Evolutionary conservation across 768 basidiomycete species (phyloP), one percentile per base, ranked within the genome.

Genomic region (Phanerochaete carnosa): DNA sequence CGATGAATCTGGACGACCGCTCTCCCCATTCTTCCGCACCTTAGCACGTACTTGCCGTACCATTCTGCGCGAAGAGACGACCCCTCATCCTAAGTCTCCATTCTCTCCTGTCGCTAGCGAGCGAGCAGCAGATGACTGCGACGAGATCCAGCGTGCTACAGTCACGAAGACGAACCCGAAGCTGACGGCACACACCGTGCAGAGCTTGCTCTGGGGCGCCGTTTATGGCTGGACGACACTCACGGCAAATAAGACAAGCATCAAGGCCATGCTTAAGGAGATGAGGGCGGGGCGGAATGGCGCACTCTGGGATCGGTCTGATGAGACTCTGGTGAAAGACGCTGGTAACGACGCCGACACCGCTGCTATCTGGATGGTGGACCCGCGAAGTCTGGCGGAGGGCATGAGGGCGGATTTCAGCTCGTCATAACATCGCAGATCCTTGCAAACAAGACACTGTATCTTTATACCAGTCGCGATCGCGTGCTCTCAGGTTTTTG

Each of bases 231-330:
- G 90, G 89, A 95, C 94, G 62, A 92, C 90, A n/a, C 75, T 95
- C 51, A 95, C 93, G 3, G 92, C 92, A 9, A 95, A 96, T 65
- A 79, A 84, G 64, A 80, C 87, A 30, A 92, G 92, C 64, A 84
- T 94, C 26, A 86, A 81, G 67, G 86, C 86, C 25, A 77, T 95
- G n/a, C 62, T 94, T 61, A 78, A 85, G 61, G 89, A 89, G 70
- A 80, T 93, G 72, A 82, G 77, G 58, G 67, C 72, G 16, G 61
- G 75, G 2, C 76, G 73, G 26, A 73, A 71, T 13, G 62, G 63
- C 13, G 63, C 62, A 29, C 59, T 55, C 39, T 28, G 45, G 45
- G 26, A 50, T 26, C 23, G 62, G 55, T 45, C 62, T 35, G 39
- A 65, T 67, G 30, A 65, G 65, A 30, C 71, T 73, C 19, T 70